Evolutionary conservation across 176 grass and related monocot species (phyloP), one percentile per base, ranked within the genome.

Genomic region (Aegilops bicornis): DNA sequence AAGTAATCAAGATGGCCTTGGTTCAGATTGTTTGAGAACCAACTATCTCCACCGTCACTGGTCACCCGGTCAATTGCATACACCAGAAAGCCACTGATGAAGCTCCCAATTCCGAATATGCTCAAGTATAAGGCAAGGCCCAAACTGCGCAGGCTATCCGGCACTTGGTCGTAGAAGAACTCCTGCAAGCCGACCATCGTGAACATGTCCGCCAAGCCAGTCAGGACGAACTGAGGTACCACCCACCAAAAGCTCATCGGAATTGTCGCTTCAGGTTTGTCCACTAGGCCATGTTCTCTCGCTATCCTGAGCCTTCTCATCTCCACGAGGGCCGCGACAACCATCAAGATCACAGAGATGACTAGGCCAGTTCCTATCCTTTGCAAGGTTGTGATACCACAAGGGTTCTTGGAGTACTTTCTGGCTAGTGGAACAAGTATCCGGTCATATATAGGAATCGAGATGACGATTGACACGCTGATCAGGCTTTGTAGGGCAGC

Each of bases 241-340:
- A 94, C 20, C 89, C 92, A 94, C 86, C 86, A 91, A 59, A 91
- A 77, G 60, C 87, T 89, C 92, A 94, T 89, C 0, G 92, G 92
- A 48, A 94, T 65, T 1, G 87, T 77, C 3, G 23, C 76, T 25
- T 61, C 76, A 37, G 89, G 92, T 27, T 72, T 73, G 61, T 91
- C 86, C 36, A 91, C 69, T 16, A 91, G 84, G 14, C 89, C 84
- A 77, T 78, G 61, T 27, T 91, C 84, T 80, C 80, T 80, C 13
- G 89, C 92, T 63, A 68, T 22, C 39, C 35, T 84, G 61, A 94
- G 87, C 60, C 89, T 86, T 83, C 78, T 89, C 69, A 78, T 91
- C 79, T 94, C 89, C 36, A 94, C 80, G 40, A 94, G 76, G 35
- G 89, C 89, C 0, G 87, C 73, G 0, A 89, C 89, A 43, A 94